Evolutionary conservation across 2,329 filamentous ascomycete genomes (phyloP).

Genomic region (Aspergillus luchuensis): DNA sequence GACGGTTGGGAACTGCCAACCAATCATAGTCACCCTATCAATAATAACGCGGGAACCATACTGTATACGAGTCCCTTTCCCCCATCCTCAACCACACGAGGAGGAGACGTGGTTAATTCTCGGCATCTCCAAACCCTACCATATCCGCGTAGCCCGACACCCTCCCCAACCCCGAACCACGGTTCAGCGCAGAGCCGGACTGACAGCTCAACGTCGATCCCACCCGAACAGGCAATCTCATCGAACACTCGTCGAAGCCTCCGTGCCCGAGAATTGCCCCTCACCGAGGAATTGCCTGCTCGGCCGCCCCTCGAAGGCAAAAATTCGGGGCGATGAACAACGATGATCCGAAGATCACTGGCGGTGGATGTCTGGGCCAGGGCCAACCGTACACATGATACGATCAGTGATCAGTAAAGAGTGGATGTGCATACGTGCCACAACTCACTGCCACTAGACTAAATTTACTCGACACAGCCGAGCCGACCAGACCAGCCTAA

Average conservation of each 20-base stretch:
- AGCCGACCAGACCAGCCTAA: background rate
- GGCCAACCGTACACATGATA: background rate
- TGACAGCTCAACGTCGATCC: constrained; percentile 8
- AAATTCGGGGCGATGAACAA: background rate
- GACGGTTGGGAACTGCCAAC: background rate
- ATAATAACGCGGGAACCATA: background rate
- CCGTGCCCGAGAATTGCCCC: background rate
- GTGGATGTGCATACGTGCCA: background rate
- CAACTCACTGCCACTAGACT: background rate
- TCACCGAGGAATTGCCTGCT: background rate
- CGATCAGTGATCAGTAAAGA: background rate
- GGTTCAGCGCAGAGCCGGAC: background rate
- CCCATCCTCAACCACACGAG: background rate
- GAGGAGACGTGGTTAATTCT: background rate
- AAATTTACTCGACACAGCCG: background rate
- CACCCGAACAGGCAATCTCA: constrained; percentile 12
- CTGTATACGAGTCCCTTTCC: too few species aligned
- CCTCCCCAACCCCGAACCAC: constrained; percentile 1
- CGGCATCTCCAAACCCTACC: background rate
- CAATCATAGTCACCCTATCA: background rate
- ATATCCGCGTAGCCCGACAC: background rate
- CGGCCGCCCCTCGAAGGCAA: background rate
- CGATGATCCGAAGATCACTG: constrained; percentile 1
- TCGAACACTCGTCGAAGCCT: constrained; percentile 10
- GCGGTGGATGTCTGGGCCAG: background rate